phyloP scores from a whole-genome alignment of 1,284 basidiomycete genomes.

The Cerrena zonata region DNA sequence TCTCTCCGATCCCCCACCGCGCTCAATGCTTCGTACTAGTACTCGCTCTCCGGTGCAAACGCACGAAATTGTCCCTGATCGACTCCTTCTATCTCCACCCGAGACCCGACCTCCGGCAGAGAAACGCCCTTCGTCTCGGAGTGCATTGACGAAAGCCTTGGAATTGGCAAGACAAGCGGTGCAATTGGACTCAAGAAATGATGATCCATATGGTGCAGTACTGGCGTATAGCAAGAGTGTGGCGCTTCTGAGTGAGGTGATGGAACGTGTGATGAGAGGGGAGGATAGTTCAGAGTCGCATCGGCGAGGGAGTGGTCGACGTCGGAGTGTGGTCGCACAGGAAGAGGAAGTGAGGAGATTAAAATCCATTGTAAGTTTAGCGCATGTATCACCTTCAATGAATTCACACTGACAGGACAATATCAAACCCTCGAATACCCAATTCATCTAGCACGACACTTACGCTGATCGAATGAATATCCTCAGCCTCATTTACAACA shows the following conservation, averaged over 20 bases:
- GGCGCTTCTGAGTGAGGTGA: slow-evolving; percentile 75
- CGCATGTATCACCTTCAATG: neutral
- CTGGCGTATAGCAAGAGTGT: slow-evolving; percentile 78
- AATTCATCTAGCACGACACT: slow-evolving; percentile 66
- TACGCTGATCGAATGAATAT: slow-evolving; percentile 86
- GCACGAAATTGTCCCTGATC: slow-evolving; percentile 38
- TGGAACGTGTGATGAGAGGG: slow-evolving; percentile 77
- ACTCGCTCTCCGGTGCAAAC: slow-evolving; percentile 17
- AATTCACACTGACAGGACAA: neutral
- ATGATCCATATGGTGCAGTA: slow-evolving; percentile 76
- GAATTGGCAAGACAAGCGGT: slow-evolving; percentile 81
- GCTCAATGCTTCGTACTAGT: slow-evolving; percentile 35
- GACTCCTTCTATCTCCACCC: slow-evolving; percentile 40
- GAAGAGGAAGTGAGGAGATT: slow-evolving; percentile 77
- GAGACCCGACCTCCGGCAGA: slow-evolving; percentile 35
- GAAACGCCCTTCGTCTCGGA: slow-evolving; percentile 60
- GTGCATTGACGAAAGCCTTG: slow-evolving; percentile 70
- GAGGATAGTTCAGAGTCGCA: slow-evolving; percentile 66
- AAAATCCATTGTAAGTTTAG: slow-evolving; percentile 69
- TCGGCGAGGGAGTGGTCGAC: slow-evolving; percentile 51
- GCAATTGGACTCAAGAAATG: slow-evolving; percentile 72
- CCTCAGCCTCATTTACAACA: slow-evolving; percentile 77
- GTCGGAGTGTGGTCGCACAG: slow-evolving; percentile 74
- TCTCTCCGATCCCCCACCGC: slow-evolving; percentile 49
- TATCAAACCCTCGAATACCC: slow-evolving; percentile 7